A percentile compares a stretch with the other conserved stretches of the same genome.
phyloP scores from a whole-genome alignment of 768 basidiomycete species.

The Kockovaella imperatae region DNA sequence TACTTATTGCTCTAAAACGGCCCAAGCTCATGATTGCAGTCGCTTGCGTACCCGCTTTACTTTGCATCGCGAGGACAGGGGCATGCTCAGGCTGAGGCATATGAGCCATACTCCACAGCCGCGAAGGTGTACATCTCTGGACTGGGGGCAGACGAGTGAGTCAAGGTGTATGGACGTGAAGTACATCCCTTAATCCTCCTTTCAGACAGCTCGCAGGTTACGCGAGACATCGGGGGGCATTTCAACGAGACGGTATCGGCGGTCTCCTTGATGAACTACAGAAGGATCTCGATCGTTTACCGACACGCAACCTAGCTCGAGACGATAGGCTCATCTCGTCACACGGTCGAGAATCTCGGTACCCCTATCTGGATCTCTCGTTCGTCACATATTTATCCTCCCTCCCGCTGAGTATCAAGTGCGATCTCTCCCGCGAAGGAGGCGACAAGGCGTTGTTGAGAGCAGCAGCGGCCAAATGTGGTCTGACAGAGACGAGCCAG shows the following conservation, averaged over 20 bases:
- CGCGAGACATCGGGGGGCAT: slow-evolving; percentile 74
- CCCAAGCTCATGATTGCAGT: slow-evolving; percentile 49
- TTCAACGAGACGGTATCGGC: slow-evolving; percentile 59
- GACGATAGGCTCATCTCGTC: slow-evolving; percentile 91
- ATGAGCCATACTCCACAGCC: slow-evolving; percentile 56
- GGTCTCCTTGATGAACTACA: slow-evolving; percentile 82
- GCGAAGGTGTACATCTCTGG: slow-evolving; percentile 83
- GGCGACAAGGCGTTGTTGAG: slow-evolving; percentile 87
- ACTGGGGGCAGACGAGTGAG: slow-evolving; percentile 79
- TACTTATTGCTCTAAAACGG: neutral
- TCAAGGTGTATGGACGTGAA: too few species aligned
- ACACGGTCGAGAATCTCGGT: slow-evolving; percentile 83
- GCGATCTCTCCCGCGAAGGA: slow-evolving; percentile 63
- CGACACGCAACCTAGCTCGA: slow-evolving; percentile 79
- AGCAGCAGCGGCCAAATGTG: slow-evolving; percentile 62
- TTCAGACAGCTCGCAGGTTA: slow-evolving; percentile 75
- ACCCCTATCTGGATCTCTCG: slow-evolving; percentile 77
- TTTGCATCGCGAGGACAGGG: slow-evolving; percentile 83
- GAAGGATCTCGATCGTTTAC: slow-evolving; percentile 77
- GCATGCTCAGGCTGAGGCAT: slow-evolving; percentile 47
- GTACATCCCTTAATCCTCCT: neutral
- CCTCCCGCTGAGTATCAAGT: slow-evolving; percentile 72
- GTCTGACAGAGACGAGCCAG: slow-evolving; percentile 62
- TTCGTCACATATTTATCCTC: slow-evolving; percentile 68
- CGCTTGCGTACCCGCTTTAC: slow-evolving; percentile 81